phyloP scores from a whole-genome alignment of 345 rosid genomes.

The Arabis hirsuta region DNA sequence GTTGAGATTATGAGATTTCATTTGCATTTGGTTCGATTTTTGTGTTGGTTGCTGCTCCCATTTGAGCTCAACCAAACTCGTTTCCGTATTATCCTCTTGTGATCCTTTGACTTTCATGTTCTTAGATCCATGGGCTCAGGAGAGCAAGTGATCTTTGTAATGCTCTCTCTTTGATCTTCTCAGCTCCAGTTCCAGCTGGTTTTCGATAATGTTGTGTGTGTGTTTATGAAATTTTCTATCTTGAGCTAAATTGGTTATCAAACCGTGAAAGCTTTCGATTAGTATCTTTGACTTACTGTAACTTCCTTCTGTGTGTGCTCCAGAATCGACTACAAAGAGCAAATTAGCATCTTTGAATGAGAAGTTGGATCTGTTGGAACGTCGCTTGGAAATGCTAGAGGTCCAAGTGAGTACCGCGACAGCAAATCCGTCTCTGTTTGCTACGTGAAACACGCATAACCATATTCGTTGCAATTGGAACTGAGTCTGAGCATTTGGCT shows the following conservation, averaged over 20 bases:
- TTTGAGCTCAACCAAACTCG: background rate
- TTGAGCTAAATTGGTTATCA: background rate
- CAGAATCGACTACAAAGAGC: slow-evolving; percentile 92
- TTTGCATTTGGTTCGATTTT: slow-evolving; percentile 11
- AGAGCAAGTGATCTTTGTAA: background rate
- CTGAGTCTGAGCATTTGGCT: slow-evolving; percentile 1
- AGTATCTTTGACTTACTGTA: background rate
- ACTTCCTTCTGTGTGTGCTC: slow-evolving; percentile 4
- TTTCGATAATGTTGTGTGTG: slow-evolving; percentile 1
- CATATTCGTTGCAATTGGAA: background rate
- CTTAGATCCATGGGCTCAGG: slow-evolving; percentile 19
- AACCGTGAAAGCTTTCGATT: slow-evolving; percentile 3
- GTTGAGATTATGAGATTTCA: background rate
- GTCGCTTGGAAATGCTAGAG: slow-evolving; percentile 84
- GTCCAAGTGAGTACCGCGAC: slow-evolving; percentile 92
- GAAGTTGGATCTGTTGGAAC: slow-evolving; percentile 87
- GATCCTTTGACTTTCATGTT: slow-evolving; percentile 19
- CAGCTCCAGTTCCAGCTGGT: background rate
- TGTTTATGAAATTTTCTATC: slow-evolving; percentile 14
- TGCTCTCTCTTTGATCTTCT: background rate
- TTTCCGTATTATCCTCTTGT: background rate
- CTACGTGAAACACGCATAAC: slow-evolving; percentile 47
- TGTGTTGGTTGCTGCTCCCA: background rate
- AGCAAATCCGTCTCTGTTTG: slow-evolving; percentile 80
- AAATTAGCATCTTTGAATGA: slow-evolving; percentile 83